phyloP scores from a whole-genome alignment of 192 early-diverging fungal genomes.

The Rhizophagus sp. region DNA sequence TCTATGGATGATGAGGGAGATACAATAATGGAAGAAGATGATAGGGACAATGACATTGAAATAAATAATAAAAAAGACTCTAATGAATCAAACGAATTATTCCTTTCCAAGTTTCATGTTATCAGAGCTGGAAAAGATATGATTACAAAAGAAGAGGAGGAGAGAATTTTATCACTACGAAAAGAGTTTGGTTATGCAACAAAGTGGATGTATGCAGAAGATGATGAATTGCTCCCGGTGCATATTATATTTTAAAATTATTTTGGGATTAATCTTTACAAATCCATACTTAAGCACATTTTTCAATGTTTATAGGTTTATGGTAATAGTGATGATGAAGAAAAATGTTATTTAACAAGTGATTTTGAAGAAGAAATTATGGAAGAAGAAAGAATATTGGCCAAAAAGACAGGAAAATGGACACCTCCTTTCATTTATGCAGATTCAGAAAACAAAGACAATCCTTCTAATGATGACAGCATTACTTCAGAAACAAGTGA shows the following conservation, averaged over 20 bases:
- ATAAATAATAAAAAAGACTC: not conserved
- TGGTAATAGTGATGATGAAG: conserved; percentile 15
- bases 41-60: not conserved
- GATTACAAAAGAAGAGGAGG: not conserved
- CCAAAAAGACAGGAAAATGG: not conserved
- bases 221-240: conserved; percentile 4
- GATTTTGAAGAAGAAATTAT: conserved; percentile 12
- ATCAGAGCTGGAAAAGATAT: not conserved
- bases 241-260: not conserved
- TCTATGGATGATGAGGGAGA: not conserved
- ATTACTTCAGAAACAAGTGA: not conserved
- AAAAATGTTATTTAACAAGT: not conserved
- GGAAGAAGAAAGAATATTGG: not conserved
- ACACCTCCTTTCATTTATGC: not conserved
- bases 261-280: not conserved
- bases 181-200: not conserved
- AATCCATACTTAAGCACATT: not conserved
- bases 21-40: not conserved
- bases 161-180: not conserved
- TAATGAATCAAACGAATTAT: not conserved
- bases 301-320: not conserved
- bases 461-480: not conserved
- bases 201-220: not conserved
- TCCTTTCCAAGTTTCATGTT: not conserved
- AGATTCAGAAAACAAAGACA: not conserved